phyloP scores from a whole-genome alignment of 495 filamentous ascomycete species.

The Podospora australis region DNA sequence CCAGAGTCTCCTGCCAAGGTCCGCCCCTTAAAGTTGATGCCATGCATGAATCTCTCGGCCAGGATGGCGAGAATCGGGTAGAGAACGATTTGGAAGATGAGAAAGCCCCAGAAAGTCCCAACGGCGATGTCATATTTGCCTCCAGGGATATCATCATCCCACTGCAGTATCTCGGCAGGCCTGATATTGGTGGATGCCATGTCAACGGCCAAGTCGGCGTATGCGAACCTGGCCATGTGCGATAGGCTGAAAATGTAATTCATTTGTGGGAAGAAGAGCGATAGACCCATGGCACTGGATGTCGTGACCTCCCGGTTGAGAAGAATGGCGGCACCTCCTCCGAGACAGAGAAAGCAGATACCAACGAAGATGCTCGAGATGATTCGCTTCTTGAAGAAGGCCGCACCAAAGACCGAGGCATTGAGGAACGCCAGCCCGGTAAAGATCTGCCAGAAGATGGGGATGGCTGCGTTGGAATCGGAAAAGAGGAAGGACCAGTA shows the following conservation, averaged over 20 bases:
- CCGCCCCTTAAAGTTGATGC: conserved; percentile 55
- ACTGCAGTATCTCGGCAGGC: conserved; percentile 44
- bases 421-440: conserved; percentile 55
- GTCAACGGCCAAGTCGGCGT: conserved; percentile 3
- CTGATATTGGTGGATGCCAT: not conserved
- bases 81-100: conserved; percentile 61
- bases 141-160: conserved; percentile 37
- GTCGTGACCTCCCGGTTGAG: conserved; percentile 6
- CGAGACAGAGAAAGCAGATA: conserved; percentile 11
- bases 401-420: conserved; percentile 58
- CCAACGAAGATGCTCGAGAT: conserved; percentile 20
- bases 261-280: conserved; percentile 16
- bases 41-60: conserved; percentile 62
- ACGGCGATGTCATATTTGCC: conserved; percentile 31
- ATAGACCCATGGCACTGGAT: conserved; percentile 3
- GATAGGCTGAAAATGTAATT: conserved; percentile 17
- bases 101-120: conserved; percentile 49
- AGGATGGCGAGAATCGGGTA: conserved; percentile 63
- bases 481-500: conserved; percentile 54
- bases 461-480: conserved; percentile 50
- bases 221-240: conserved; percentile 12
- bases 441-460: conserved; percentile 56
- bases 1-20: conserved; percentile 31
- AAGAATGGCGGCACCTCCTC: conserved; percentile 11
- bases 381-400: conserved; percentile 64